Evolutionary conservation across 2,329 filamentous ascomycete species (phyloP).

Genomic region (Chaetomium sp.): DNA sequence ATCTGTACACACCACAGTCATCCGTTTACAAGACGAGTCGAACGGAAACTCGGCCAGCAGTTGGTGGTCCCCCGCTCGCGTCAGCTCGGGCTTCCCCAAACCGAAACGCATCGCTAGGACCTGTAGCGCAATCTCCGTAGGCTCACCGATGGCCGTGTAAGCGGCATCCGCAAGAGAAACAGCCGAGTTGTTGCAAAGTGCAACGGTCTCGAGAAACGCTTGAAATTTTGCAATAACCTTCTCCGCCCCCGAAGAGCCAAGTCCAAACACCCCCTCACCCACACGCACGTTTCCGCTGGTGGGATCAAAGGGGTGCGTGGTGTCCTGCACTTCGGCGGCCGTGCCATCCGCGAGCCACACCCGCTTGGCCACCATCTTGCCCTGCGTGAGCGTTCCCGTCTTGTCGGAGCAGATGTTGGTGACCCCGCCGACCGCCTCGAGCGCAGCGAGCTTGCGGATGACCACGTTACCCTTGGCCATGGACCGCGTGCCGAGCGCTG

Average conservation of each 20-base stretch:
- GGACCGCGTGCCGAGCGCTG: slow-evolving; percentile 49
- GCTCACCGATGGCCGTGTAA: slow-evolving; percentile 59
- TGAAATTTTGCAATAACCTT: slow-evolving; percentile 30
- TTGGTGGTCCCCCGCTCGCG: slow-evolving; percentile 33
- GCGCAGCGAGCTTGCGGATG: slow-evolving; percentile 53
- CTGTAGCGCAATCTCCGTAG: slow-evolving; percentile 68
- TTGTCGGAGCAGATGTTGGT: slow-evolving; percentile 67
- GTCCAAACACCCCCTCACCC: slow-evolving; percentile 9
- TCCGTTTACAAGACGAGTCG: slow-evolving; percentile 66
- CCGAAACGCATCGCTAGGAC: slow-evolving; percentile 66
- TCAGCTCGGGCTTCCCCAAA: slow-evolving; percentile 38
- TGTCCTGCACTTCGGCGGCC: slow-evolving; percentile 46
- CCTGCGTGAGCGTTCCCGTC: slow-evolving; percentile 60
- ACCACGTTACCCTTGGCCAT: slow-evolving; percentile 52
- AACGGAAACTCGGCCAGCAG: slow-evolving; percentile 63
- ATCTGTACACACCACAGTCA: slow-evolving; percentile 60
- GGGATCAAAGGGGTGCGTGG: slow-evolving; percentile 56
- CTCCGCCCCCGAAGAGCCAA: slow-evolving; percentile 29
- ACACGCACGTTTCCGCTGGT: slow-evolving; percentile 44
- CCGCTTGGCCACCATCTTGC: slow-evolving; percentile 60
- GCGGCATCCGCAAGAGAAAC: slow-evolving; percentile 42
- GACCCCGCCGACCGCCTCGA: slow-evolving; percentile 63
- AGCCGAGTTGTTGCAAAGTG: slow-evolving; percentile 55
- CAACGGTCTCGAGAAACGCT: slow-evolving; percentile 47
- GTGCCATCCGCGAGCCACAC: slow-evolving; percentile 53